phyloP scores from a whole-genome alignment of 2,329 filamentous ascomycete genomes.

The Cladosporium sp. region DNA sequence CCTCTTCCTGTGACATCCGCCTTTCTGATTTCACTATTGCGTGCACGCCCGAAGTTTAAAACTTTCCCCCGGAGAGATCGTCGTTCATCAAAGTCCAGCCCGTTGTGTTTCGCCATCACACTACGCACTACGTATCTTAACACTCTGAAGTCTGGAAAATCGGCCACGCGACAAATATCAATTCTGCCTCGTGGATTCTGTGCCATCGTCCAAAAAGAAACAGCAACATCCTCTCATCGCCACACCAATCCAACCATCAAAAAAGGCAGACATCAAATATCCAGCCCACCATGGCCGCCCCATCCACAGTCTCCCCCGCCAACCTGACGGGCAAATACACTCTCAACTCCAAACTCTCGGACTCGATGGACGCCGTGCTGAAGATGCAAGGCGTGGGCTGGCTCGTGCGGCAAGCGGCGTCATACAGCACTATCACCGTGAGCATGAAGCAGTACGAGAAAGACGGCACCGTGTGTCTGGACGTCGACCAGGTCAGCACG shows the following conservation, averaged over 20 bases:
- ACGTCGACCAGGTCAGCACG: conserved; percentile 63
- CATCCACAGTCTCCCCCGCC: conserved; percentile 60
- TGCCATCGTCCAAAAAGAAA: no score
- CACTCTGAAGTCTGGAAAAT: no score
- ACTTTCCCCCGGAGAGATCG: not conserved
- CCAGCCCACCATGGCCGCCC: conserved; percentile 61
- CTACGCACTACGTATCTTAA: no score
- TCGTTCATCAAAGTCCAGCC: not conserved
- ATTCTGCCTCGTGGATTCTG: no score
- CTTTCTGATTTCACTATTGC: conserved; percentile 6
- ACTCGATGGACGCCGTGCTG: conserved; percentile 64
- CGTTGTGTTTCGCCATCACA: no score
- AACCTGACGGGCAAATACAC: conserved; percentile 67
- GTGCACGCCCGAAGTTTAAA: not conserved
- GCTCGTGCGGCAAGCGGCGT: conserved; percentile 50
- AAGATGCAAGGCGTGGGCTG: conserved; percentile 50
- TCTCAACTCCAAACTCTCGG: conserved; percentile 74
- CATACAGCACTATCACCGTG: conserved; percentile 65
- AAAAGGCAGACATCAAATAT: not conserved
- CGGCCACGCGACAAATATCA: no score
- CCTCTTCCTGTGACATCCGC: not conserved
- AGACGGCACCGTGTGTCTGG: conserved; percentile 31
- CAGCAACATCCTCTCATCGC: not conserved
- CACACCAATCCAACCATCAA: not conserved
- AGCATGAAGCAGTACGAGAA: conserved; percentile 50